Base-by-base conservation (phyloP, 2,329 filamentous ascomycete genomes). In the Colletotrichum incanum region DNA sequence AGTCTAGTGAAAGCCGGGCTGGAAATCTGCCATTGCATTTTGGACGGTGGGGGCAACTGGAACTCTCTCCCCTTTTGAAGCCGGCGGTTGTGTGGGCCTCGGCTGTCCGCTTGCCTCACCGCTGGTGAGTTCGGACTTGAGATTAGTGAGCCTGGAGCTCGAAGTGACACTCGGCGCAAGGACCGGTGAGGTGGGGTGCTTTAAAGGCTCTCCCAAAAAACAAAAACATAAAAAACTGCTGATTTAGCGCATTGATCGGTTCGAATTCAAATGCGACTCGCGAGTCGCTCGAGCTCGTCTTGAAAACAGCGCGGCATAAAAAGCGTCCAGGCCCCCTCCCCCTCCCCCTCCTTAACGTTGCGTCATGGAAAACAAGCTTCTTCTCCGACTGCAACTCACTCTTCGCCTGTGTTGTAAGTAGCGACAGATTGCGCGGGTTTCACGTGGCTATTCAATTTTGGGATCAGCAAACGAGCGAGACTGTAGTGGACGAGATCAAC, bases 291-390 rank as follows among this genome's bases (percentile, higher is more conserved):
- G 26, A 55, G 49, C 68, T 55, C 47, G 62, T 62, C 64, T 58
- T 28, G 31, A 62, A 37, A 28, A 55, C 28, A 23, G 50, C 39
- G 31, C 41, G 41, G 50, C 47, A 62, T 68, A 67, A 71, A 71
- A 71, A 62, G 49, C 23, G 23, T 43, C 34, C 9, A 16, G 28
- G 12, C 54, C 34, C 39, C 31, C 55, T 31, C 28, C 8, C 20
- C 34, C 20, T 20, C 66, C 31, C 50, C 52, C 62, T 66, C 34
- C 37, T 55, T 47, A 31, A 26, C 23, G 12, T 66, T 70, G 62
- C 62, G 45, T 67, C 62, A 54, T 70, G 63, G 37, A 67, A 59
- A 70, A 45, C 52, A 67, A 66, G 62, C 62, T 66, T 67, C 62
- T 66, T 52, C 41, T 31, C 34, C 45, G 59, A 37, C 47, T 28